Conservation (phyloP, 192 early-diverging fungal genomes). For the Rhizophagus prolifer region DNA sequence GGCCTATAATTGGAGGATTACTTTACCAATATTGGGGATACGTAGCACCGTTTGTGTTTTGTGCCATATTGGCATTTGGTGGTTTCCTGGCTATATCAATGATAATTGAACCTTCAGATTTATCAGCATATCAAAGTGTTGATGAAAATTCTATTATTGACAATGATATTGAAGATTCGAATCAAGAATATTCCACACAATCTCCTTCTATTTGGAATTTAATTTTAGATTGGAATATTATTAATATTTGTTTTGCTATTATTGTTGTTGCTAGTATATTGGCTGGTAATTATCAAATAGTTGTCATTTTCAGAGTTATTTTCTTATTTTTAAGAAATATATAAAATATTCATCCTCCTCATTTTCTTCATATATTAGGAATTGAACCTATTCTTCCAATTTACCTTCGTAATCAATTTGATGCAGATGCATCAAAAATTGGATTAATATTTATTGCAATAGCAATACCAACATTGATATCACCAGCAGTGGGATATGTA, state of each 20-base stretch:
- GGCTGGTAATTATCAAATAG: conserved; percentile 35
- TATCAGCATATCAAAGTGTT: conserved; percentile 24
- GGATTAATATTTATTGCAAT: conserved; percentile 67
- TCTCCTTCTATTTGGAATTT: conserved; percentile 45
- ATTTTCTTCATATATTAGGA: conserved; percentile 34
- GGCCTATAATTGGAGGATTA: conserved; percentile 65
- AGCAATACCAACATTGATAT: conserved; percentile 65
- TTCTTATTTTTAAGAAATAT: conserved; percentile 33
- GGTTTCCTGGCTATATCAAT: conserved; percentile 63
- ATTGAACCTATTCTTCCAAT: conserved; percentile 59
- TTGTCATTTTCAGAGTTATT: not conserved
- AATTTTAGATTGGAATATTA: conserved; percentile 47
- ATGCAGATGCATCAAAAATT: conserved; percentile 42
- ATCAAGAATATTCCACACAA: not conserved
- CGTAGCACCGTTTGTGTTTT: conserved; percentile 68
- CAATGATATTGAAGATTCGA: conserved; percentile 26
- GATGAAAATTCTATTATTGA: conserved; percentile 24
- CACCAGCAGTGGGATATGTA: conserved; percentile 57
- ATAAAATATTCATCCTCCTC: conserved; percentile 30
- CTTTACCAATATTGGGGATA: conserved; percentile 67
- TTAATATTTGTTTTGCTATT: conserved; percentile 43
- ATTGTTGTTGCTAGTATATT: conserved; percentile 52
- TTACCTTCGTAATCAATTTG: conserved; percentile 42
- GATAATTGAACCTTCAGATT: conserved; percentile 60
- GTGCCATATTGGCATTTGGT: conserved; percentile 54